Evolutionary conservation across 2,329 filamentous ascomycete genomes (phyloP).

Genomic region (Blastomyces gilchristii): DNA sequence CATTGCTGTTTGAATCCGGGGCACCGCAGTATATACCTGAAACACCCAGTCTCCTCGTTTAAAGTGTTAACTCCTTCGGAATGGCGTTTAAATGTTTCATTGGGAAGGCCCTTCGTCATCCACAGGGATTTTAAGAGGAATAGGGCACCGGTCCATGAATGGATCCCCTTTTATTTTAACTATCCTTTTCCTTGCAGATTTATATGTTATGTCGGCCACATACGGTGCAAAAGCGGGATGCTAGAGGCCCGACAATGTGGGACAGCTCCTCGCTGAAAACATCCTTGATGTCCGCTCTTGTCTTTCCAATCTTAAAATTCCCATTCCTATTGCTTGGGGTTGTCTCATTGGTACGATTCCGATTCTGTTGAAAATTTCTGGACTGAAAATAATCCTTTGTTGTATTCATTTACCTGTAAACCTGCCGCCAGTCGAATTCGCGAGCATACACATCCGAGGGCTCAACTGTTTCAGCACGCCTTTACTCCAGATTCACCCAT

Average conservation of each 20-base stretch:
- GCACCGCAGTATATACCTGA: background rate
- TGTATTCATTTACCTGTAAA: background rate
- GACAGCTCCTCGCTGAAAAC: background rate
- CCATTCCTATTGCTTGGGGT: background rate
- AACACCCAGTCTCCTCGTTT: background rate
- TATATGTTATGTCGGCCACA: background rate
- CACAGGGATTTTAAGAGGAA: no score
- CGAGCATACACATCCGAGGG: background rate
- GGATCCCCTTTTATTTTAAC: background rate
- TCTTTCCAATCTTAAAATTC: background rate
- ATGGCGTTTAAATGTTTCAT: background rate
- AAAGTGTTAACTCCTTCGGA: background rate
- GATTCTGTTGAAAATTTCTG: background rate
- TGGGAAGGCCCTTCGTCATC: no score
- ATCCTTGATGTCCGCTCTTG: background rate
- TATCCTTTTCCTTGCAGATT: background rate
- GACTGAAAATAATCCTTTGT: background rate
- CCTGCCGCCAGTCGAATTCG: background rate
- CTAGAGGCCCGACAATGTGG: background rate
- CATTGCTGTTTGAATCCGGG: conserved; percentile 34
- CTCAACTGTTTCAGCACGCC: background rate
- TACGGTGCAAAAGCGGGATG: background rate
- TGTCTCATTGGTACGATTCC: background rate
- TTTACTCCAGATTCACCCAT: background rate
- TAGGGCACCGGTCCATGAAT: background rate